These are phyloP conservation scores for Fusarium sp. DNA, from an alignment of 2,329 filamentous ascomycete genomes.

Conservation along the genomic window DNA sequence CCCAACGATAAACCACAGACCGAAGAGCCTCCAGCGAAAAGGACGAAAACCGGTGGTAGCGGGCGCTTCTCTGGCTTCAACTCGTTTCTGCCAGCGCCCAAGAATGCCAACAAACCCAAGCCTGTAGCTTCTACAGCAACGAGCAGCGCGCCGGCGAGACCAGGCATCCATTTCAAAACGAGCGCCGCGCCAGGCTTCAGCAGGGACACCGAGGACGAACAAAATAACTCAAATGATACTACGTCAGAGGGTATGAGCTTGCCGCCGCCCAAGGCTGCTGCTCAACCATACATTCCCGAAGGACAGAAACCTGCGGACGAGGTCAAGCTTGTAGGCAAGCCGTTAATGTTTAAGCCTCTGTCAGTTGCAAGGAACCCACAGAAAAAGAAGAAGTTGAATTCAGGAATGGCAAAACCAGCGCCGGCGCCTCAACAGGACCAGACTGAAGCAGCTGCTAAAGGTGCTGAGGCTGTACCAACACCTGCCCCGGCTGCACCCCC, in stretches of 20 bases:
- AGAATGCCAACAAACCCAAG: conserved; percentile 60
- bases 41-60: conserved; percentile 66
- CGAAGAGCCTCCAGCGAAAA: conserved; percentile 73
- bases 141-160: conserved; percentile 29
- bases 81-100: conserved; percentile 86
- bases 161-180: conserved; percentile 77
- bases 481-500: conserved; percentile 43
- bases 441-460: conserved; percentile 30
- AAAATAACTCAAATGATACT: conserved; percentile 30
- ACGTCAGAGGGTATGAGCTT: conserved; percentile 47
- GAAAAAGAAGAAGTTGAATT: conserved; percentile 69
- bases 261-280: conserved; percentile 55
- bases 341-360: conserved; percentile 88
- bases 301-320: conserved; percentile 70
- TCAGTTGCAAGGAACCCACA: conserved; percentile 81
- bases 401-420: conserved; percentile 24
- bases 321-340: conserved; percentile 78
- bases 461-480: conserved; percentile 30
- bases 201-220: conserved; percentile 58
- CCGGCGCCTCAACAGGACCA: conserved; percentile 18
- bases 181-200: conserved; percentile 85
- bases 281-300: conserved; percentile 62
- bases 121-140: conserved; percentile 47
- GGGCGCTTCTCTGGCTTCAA: conserved; percentile 84
- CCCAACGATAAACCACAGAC: conserved; percentile 50